These are phyloP conservation scores for Phytophthora sansomeana DNA, from an alignment of 352 stramenopile species.

Conservation along the genomic window DNA sequence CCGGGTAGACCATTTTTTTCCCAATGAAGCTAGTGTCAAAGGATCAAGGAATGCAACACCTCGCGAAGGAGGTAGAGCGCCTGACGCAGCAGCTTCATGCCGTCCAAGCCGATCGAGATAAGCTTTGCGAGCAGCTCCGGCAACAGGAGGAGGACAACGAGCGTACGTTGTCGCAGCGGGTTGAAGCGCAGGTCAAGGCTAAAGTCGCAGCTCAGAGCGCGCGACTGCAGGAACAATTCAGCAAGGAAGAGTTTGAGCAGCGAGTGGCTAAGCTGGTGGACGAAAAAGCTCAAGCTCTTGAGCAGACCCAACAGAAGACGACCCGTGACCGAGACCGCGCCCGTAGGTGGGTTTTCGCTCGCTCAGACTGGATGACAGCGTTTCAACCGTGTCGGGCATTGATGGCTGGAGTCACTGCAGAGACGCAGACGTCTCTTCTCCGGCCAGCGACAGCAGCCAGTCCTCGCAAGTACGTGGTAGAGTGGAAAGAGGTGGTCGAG, in stretches of 20 bases:
- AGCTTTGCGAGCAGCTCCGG: constrained; percentile 30
- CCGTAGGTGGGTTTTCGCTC: constrained; percentile 30
- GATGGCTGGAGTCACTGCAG: constrained; percentile 7
- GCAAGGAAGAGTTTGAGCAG: constrained; percentile 16
- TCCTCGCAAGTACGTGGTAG: constrained; percentile 24
- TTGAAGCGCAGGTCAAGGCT: constrained; percentile 17
- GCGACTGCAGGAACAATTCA: constrained; percentile 4
- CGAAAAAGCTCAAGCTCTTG: constrained; percentile 5
- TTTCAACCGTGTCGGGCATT: constrained; percentile 29
- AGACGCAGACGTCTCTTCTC: constrained; percentile 27
- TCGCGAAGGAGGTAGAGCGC: constrained; percentile 24
- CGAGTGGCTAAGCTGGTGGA: constrained; percentile 22
- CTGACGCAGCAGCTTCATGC: constrained; percentile 19
- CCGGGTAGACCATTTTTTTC: constrained; percentile 41
- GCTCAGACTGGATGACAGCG: constrained; percentile 37
- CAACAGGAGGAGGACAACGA: constrained; percentile 36
- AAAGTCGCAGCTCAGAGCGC: constrained; percentile 11
- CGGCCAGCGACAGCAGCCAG: constrained; percentile 13
- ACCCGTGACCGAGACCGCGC: constrained; percentile 24
- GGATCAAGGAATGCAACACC: constrained; percentile 14
- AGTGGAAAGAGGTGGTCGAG: constrained; percentile 38
- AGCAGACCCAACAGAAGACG: constrained; percentile 12
- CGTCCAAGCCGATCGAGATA: constrained; percentile 26
- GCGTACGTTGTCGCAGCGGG: constrained; percentile 11
- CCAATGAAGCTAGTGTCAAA: constrained; percentile 35